Evolutionary conservation across 306 rosid species (phyloP), one percentile per base, ranked within the genome.

Genomic region (Ormosia semicastrata): DNA sequence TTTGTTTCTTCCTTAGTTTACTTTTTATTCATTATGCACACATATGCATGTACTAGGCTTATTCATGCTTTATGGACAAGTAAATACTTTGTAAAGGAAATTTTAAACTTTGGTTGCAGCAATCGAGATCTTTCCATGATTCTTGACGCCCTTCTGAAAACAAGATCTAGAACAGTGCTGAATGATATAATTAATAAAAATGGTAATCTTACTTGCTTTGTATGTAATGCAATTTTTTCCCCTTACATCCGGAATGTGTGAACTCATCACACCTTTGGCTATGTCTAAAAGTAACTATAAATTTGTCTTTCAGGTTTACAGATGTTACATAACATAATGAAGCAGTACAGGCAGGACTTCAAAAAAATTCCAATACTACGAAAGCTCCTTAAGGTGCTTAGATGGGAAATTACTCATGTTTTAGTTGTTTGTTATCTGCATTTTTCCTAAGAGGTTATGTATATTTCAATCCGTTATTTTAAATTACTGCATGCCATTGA

Each of bases 121-220:
- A 94, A 94, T 85, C 97, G 99, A 84, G 99, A 96, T 87, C 97
- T 96, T 87, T 96, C 99, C 29, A 96, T 96, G 98, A 96, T 96
- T 82, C 97, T 96, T 81, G 99, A 90, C 65, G 98, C 97, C 14
- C 94, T 96, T 83, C 85, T 96, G 86, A 96, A 96, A 89, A 96
- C 99, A 78, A 94, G 90, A 86, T 94, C 99, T 8, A 90, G 97
- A 79, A 80, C 88, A 11, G 99, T 96, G 84, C 86, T 96, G 90
- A 83, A 73, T 57, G 99, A 96, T 81, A 91, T 96, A 56, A 88
- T 96, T 62, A 94, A 86, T 85, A 96, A 96, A 88, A 96, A 96
- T 57, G 99, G 99, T 96, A 91, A 68, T 12, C 18, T 84, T 80
- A 34, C 59, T 33, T 70, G 60, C 77, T 37, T 58, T 33, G 2